phyloP scores from a whole-genome alignment of 768 basidiomycete genomes.

The Trametes punicea region DNA sequence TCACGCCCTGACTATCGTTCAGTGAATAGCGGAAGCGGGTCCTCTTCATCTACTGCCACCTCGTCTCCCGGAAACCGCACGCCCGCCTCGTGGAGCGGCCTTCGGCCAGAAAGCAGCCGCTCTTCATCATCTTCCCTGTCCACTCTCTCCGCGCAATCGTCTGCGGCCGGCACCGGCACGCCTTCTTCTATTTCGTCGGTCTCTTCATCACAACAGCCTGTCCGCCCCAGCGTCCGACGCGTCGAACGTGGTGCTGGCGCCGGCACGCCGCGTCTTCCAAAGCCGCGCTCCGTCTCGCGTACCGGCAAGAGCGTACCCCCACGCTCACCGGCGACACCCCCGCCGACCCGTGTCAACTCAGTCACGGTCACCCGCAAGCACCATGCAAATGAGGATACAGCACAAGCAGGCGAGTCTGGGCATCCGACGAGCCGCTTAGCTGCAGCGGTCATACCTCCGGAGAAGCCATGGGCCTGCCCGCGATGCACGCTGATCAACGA shows the following conservation, averaged over 20 bases:
- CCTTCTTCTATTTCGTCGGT: background rate
- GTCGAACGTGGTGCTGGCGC: constrained; percentile 12
- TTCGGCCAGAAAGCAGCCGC: constrained; percentile 3
- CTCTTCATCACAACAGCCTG: background rate
- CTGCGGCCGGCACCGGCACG: background rate
- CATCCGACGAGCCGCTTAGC: background rate
- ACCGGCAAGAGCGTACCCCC: background rate
- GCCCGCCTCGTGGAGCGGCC: constrained; percentile 4
- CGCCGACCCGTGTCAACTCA: constrained; percentile 17
- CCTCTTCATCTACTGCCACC: constrained; percentile 1
- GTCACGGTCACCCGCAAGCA: background rate
- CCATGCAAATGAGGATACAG: background rate
- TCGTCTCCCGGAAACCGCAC: constrained; percentile 1
- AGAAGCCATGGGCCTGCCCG: constrained; percentile 34
- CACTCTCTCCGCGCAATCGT: background rate
- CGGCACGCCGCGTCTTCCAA: constrained; percentile 10
- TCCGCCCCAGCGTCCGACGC: constrained; percentile 13
- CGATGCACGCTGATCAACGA: constrained; percentile 69
- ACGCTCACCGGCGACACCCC: constrained; percentile 7
- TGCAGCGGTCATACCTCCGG: background rate
- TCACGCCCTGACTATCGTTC: constrained; percentile 24
- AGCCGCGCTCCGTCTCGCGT: constrained; percentile 12
- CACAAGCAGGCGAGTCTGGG: background rate
- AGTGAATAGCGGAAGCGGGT: constrained; percentile 10
- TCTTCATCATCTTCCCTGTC: constrained; percentile 3